A percentile compares a stretch with the other conserved stretches of the same genome.
phyloP scores from a whole-genome alignment of 75 land plant genomes.

The Selaginella tamariscina region DNA sequence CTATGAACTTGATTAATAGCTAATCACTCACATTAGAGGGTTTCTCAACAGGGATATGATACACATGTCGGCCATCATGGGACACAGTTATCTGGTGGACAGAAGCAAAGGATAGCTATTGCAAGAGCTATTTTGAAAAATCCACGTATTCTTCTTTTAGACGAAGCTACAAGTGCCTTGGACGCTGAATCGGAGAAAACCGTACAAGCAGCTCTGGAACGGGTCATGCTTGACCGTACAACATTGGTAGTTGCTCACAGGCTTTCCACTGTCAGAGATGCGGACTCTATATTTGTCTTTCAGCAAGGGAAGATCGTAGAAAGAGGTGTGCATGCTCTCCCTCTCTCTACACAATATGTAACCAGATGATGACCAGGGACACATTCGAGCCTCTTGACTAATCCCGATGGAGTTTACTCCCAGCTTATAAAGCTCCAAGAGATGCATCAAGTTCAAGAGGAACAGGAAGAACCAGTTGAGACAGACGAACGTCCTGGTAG shows the following conservation, averaged over 20 bases:
- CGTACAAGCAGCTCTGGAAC: slow-evolving; percentile 7
- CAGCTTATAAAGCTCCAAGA: slow-evolving; percentile 8
- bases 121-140: slow-evolving; percentile 7
- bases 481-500: neutral
- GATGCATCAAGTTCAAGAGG: neutral
- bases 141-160: neutral
- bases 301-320: slow-evolving; percentile 7
- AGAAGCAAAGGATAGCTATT: slow-evolving; percentile 11
- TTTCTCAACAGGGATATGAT: slow-evolving; percentile 12
- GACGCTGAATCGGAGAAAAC: slow-evolving; percentile 3
- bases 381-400: neutral
- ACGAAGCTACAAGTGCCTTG: slow-evolving; percentile 11
- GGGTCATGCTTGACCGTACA: slow-evolving; percentile 1
- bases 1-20: too few species aligned
- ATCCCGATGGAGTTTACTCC: neutral
- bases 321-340: neutral
- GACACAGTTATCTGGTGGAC: slow-evolving; percentile 11
- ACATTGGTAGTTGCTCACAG: neutral
- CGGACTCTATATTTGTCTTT: neutral
- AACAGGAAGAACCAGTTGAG: neutral
- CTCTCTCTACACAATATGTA: too few species aligned
- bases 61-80: slow-evolving; percentile 4
- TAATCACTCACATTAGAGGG: too few species aligned
- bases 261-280: slow-evolving; percentile 2
- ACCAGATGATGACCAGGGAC: too few species aligned